Conservation (phyloP, 495 filamentous ascomycete genomes). For the Lasiosphaeris hirsuta region DNA sequence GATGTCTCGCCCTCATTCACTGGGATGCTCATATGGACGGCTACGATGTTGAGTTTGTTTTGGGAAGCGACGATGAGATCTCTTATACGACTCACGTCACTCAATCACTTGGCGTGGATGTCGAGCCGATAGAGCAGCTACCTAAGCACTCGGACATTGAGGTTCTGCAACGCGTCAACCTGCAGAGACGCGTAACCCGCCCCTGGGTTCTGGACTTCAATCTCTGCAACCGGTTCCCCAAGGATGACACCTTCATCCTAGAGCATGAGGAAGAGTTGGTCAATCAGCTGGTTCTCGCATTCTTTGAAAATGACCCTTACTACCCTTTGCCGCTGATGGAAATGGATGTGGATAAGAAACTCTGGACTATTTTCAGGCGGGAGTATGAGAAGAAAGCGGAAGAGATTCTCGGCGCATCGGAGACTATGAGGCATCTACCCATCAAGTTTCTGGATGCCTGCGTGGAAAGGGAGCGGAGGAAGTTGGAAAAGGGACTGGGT, state of each 20-base stretch:
- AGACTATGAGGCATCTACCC: neutral
- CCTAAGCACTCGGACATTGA: conserved; percentile 10
- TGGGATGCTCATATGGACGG: conserved; percentile 15
- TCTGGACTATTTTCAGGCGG: conserved; percentile 6
- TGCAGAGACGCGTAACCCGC: neutral
- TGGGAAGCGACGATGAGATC: conserved; percentile 8
- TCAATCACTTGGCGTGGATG: neutral
- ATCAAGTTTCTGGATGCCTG: conserved; percentile 12
- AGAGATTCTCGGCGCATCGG: neutral
- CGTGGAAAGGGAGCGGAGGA: conserved; percentile 15
- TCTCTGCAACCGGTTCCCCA: conserved; percentile 9
- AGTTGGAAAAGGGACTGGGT: conserved; percentile 7
- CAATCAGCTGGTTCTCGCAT: conserved; percentile 13
- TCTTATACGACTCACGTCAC: conserved; percentile 4
- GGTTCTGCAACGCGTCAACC: conserved; percentile 12
- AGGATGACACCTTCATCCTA: conserved; percentile 5
- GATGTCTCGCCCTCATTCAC: conserved; percentile 12
- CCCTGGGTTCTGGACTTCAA: conserved; percentile 20
- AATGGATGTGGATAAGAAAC: neutral
- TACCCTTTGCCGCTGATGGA: conserved; percentile 16
- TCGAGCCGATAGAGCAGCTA: neutral
- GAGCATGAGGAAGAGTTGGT: conserved; percentile 7
- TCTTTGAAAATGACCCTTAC: conserved; percentile 21
- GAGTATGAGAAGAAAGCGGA: conserved; percentile 10
- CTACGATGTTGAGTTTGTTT: conserved; percentile 17